Percentiles rank a stretch among this genome's conserved stretches.
phyloP scores from a whole-genome alignment of 2,329 filamentous ascomycete species.

The Zymoseptoria tritici region DNA sequence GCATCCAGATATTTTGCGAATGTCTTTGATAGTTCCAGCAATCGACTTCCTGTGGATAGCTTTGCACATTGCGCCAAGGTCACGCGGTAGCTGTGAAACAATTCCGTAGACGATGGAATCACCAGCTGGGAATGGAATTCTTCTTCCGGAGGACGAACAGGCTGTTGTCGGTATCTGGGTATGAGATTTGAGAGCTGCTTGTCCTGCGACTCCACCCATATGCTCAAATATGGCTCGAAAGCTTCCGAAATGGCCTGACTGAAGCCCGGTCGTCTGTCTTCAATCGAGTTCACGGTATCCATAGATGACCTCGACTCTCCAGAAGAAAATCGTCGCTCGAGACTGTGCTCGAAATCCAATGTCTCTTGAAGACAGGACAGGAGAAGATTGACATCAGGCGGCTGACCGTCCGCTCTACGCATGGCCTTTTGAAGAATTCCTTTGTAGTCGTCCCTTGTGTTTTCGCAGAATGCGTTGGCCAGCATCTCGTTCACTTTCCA shows the following conservation, averaged over 20 bases:
- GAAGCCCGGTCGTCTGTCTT: slow-evolving; percentile 68
- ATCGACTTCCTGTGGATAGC: slow-evolving; percentile 78
- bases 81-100: slow-evolving; percentile 94
- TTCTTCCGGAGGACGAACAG: slow-evolving; percentile 73
- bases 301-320: slow-evolving; percentile 62
- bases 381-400: slow-evolving; percentile 81
- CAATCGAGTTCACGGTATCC: slow-evolving; percentile 71
- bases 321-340: slow-evolving; percentile 75
- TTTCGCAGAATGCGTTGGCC: slow-evolving; percentile 88
- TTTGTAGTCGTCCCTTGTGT: slow-evolving; percentile 91
- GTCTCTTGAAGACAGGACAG: slow-evolving; percentile 90
- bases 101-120: slow-evolving; percentile 86
- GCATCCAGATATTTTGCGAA: slow-evolving; percentile 91
- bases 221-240: slow-evolving; percentile 91
- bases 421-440: slow-evolving; percentile 83
- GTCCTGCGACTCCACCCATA: slow-evolving; percentile 97
- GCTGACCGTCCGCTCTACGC: slow-evolving; percentile 66
- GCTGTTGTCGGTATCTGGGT: slow-evolving; percentile 77
- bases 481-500: slow-evolving; percentile 90
- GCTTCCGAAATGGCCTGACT: slow-evolving; percentile 89
- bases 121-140: slow-evolving; percentile 88
- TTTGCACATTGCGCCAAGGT: slow-evolving; percentile 93
- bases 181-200: slow-evolving; percentile 77
- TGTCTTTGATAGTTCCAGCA: slow-evolving; percentile 76
- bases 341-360: slow-evolving; percentile 86